Conservation (phyloP, 345 rosid species). For the Durio zibethinus region DNA sequence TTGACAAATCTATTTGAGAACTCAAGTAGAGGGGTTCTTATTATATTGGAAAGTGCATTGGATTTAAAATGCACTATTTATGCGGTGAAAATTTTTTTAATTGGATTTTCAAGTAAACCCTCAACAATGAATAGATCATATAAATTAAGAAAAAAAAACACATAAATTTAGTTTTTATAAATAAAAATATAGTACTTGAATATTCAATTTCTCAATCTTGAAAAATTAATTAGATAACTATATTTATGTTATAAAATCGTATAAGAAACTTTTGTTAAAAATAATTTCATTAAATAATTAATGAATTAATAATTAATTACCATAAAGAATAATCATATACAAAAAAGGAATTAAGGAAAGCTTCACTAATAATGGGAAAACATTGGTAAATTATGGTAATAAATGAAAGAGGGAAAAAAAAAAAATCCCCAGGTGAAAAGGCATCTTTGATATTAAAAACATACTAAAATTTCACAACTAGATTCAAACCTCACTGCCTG, state of each 20-base stretch:
- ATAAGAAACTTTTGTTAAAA: background rate
- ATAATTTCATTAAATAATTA: no score
- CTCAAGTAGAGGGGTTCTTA: no score
- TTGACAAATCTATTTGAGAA: no score
- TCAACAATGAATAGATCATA: no score
- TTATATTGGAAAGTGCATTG: no score
- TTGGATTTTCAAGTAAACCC: no score
- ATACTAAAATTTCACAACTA: conserved; percentile 1
- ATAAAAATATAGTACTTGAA: no score
- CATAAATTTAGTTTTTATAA: no score
- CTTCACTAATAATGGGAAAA: background rate
- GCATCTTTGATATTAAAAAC: conserved; percentile 5
- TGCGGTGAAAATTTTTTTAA: no score
- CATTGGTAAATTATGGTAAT: conserved; percentile 6
- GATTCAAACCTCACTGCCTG: background rate
- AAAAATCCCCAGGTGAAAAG: conserved; percentile 22
- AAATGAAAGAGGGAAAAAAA: background rate
- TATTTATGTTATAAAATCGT: background rate
- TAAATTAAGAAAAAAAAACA: no score
- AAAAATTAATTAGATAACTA: background rate
- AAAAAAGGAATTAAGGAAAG: conserved; percentile 7
- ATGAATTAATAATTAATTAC: background rate
- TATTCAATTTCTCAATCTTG: background rate
- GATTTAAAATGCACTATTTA: no score
- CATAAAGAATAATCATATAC: background rate